A percentile compares a stretch with the other conserved stretches of the same genome.
Evolutionary conservation across 495 filamentous ascomycete genomes (phyloP).

Genomic region (Aspergillus panamensis): DNA sequence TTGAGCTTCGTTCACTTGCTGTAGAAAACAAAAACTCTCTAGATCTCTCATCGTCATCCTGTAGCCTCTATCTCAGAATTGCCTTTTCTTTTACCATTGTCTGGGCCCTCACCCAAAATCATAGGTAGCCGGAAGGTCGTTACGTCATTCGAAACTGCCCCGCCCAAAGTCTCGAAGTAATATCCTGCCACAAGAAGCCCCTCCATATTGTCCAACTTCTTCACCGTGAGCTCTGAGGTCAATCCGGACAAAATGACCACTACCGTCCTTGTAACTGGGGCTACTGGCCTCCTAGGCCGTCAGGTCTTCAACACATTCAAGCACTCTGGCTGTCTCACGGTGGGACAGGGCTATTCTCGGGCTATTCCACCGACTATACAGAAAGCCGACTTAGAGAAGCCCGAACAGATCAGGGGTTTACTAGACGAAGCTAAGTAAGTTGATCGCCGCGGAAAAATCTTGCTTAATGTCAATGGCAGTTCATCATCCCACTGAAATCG

Average conservation of each 20-base stretch:
- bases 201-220: slow-evolving; percentile 1
- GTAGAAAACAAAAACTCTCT: background rate
- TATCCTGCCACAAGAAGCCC: background rate
- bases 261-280: slow-evolving; percentile 77
- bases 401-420: slow-evolving; percentile 55
- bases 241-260: slow-evolving; percentile 44
- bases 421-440: slow-evolving; percentile 55
- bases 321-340: slow-evolving; percentile 63
- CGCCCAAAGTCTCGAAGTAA: slow-evolving; percentile 4
- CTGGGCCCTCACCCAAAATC: background rate
- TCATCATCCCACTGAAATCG: too few species aligned
- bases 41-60: too few species aligned
- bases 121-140: background rate
- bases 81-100: too few species aligned
- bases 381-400: slow-evolving; percentile 70
- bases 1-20: background rate
- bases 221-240: slow-evolving; percentile 10
- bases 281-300: slow-evolving; percentile 78
- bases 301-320: slow-evolving; percentile 75
- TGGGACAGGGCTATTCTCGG: slow-evolving; percentile 75
- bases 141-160: slow-evolving; percentile 10
- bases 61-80: too few species aligned
- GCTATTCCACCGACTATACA: slow-evolving; percentile 68
- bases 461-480: background rate
- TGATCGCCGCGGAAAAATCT: background rate